A percentile compares a stretch with the other conserved stretches of the same genome.
Evolutionary conservation across 2,329 filamentous ascomycete genomes (phyloP).

Genomic region (Daldinia eschscholtzii): DNA sequence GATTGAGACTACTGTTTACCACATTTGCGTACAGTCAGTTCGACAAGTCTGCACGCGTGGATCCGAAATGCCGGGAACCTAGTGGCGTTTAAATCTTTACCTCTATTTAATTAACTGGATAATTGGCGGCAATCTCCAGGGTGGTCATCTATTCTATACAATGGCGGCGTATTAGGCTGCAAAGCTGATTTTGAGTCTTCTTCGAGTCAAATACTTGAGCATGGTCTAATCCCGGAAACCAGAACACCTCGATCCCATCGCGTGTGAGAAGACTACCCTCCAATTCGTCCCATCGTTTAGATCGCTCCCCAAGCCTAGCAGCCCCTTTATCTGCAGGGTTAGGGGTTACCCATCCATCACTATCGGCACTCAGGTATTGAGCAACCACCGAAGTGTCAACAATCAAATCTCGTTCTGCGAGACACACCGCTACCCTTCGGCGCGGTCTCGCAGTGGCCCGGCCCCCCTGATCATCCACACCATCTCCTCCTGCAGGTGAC

Average conservation of each 20-base stretch:
- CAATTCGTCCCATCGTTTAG: slow-evolving; percentile 30
- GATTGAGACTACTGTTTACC: slow-evolving; percentile 14
- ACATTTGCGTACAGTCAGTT: slow-evolving; percentile 26
- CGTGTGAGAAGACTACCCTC: slow-evolving; percentile 43
- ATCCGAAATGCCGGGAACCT: slow-evolving; percentile 18
- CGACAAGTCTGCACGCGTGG: slow-evolving; percentile 12
- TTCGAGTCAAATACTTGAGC: slow-evolving; percentile 69
- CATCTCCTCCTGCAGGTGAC: slow-evolving; percentile 19
- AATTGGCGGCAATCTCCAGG: slow-evolving; percentile 24
- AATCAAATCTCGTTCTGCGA: slow-evolving; percentile 73
- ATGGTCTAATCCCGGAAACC: slow-evolving; percentile 73
- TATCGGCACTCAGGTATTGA: slow-evolving; percentile 64
- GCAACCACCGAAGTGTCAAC: slow-evolving; percentile 71
- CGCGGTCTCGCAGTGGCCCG: slow-evolving; percentile 23
- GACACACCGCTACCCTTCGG: slow-evolving; percentile 65
- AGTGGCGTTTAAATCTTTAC: slow-evolving; percentile 21
- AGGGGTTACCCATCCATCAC: slow-evolving; percentile 50
- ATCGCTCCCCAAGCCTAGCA: slow-evolving; percentile 50
- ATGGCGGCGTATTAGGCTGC: slow-evolving; percentile 49
- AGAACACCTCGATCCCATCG: slow-evolving; percentile 67
- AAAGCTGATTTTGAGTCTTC: slow-evolving; percentile 46
- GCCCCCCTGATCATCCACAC: slow-evolving; percentile 27
- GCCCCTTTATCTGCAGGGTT: slow-evolving; percentile 29
- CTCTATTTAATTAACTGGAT: slow-evolving; percentile 29
- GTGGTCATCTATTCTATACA: slow-evolving; percentile 44